These are phyloP conservation scores for Botrytis cinerea DNA, from an alignment of 2,329 filamentous ascomycete genomes.

Conservation along the genomic window DNA sequence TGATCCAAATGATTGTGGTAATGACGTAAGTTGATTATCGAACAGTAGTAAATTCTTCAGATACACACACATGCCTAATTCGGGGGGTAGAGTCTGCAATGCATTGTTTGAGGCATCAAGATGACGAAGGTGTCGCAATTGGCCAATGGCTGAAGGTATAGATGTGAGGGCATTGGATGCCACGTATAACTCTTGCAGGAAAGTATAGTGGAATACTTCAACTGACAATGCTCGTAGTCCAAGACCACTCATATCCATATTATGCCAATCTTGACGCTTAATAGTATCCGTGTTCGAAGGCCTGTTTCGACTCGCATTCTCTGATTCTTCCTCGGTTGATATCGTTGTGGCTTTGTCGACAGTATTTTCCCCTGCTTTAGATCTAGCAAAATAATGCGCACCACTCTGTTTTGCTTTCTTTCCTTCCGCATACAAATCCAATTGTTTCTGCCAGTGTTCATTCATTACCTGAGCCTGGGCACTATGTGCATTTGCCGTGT, in stretches of 20 bases:
- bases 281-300: constrained; percentile 67
- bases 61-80: constrained; percentile 96
- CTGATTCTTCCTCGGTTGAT: constrained; percentile 51
- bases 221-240: constrained; percentile 80
- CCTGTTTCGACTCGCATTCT: constrained; percentile 52
- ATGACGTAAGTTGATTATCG: constrained; percentile 80
- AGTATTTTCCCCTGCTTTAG: constrained; percentile 68
- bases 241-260: constrained; percentile 94
- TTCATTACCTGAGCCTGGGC: constrained; percentile 55
- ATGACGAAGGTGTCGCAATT: constrained; percentile 76
- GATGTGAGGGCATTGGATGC: constrained; percentile 86
- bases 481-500: constrained; percentile 50
- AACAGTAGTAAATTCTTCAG: constrained; percentile 84
- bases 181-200: constrained; percentile 89
- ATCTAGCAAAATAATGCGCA: constrained; percentile 67
- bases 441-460: constrained; percentile 85
- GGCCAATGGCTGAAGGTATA: constrained; percentile 79
- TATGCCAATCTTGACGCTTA: constrained; percentile 83
- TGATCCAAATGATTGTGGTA: constrained; percentile 86
- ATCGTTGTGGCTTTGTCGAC: constrained; percentile 52
- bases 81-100: constrained; percentile 76
- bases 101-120: constrained; percentile 90
- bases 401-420: constrained; percentile 69
- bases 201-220: constrained; percentile 82
- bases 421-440: constrained; percentile 76